A percentile compares a stretch with the other conserved stretches of the same genome.
Conservation (phyloP, 306 rosid species). For the Acacia acuminata region DNA sequence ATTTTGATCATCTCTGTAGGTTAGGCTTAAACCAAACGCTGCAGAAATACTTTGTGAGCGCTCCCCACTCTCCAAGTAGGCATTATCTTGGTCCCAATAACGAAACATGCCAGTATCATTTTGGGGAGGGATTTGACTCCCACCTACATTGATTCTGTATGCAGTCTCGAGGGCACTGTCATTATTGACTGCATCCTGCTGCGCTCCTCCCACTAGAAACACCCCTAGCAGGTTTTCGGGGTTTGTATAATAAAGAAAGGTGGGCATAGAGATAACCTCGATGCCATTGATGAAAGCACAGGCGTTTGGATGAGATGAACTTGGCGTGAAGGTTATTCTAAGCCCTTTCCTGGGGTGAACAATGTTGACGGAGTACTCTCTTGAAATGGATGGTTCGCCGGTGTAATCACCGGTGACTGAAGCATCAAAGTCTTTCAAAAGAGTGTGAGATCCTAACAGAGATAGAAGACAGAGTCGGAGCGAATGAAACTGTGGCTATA, state of each 20-base stretch:
- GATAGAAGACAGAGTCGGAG: conserved; percentile 24
- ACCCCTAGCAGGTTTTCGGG: not conserved
- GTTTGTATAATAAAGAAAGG: not conserved
- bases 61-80: no score
- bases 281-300: not conserved
- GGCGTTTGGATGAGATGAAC: not conserved
- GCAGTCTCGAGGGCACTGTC: not conserved
- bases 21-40: no score
- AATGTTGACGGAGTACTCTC: conserved; percentile 20
- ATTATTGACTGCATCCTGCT: not conserved
- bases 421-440: not conserved
- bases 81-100: not conserved
- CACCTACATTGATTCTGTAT: not conserved
- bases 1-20: no score
- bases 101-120: not conserved
- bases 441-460: conserved; percentile 4
- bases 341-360: conserved; percentile 11
- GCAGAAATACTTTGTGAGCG: no score
- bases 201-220: not conserved
- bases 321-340: conserved; percentile 26
- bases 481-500: not conserved
- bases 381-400: not conserved
- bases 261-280: not conserved
- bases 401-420: not conserved
- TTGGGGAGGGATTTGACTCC: not conserved